Conservation (phyloP, 805 yeast genomes). For the Maudiozyma barnettii region DNA sequence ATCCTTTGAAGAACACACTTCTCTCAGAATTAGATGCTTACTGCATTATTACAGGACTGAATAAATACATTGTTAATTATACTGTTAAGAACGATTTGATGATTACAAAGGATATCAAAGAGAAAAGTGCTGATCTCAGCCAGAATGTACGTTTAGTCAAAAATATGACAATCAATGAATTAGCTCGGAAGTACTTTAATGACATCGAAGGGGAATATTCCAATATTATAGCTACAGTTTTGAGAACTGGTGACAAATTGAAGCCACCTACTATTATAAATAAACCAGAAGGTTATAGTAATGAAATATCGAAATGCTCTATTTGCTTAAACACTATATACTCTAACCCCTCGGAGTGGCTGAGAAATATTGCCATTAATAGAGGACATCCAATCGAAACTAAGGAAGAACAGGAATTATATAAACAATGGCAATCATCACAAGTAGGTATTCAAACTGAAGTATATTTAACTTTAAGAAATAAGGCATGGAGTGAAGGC, state of each 20-base stretch:
- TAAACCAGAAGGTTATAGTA: constrained; percentile 3
- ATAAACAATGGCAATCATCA: constrained; percentile 27
- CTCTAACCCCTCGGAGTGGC: constrained; percentile 56
- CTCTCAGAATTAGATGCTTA: constrained; percentile 58
- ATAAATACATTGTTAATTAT: constrained; percentile 24
- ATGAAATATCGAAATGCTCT: constrained; percentile 33
- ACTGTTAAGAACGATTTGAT: constrained; percentile 15
- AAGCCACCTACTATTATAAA: constrained; percentile 34
- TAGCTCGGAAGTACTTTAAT: constrained; percentile 63
- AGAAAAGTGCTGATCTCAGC: constrained; percentile 30
- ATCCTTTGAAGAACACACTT: constrained; percentile 72
- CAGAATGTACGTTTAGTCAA: constrained; percentile 30
- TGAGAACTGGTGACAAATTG: constrained; percentile 76
- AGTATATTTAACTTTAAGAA: constrained; percentile 15
- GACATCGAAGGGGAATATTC: constrained; percentile 72
- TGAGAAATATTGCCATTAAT: constrained; percentile 55
- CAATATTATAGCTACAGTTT: constrained; percentile 85
- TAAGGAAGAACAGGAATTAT: constrained; percentile 34
- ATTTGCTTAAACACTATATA: constrained; percentile 49
- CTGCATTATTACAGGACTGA: constrained; percentile 28
- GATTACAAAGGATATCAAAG: constrained; percentile 9
- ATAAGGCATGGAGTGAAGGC: constrained; percentile 13
- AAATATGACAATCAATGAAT: constrained; percentile 73
- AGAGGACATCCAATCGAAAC: constrained; percentile 41
- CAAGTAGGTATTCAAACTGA: constrained; percentile 14